Evolutionary conservation across 768 basidiomycete genomes (phyloP).

Genomic region (Lentinula boryana): DNA sequence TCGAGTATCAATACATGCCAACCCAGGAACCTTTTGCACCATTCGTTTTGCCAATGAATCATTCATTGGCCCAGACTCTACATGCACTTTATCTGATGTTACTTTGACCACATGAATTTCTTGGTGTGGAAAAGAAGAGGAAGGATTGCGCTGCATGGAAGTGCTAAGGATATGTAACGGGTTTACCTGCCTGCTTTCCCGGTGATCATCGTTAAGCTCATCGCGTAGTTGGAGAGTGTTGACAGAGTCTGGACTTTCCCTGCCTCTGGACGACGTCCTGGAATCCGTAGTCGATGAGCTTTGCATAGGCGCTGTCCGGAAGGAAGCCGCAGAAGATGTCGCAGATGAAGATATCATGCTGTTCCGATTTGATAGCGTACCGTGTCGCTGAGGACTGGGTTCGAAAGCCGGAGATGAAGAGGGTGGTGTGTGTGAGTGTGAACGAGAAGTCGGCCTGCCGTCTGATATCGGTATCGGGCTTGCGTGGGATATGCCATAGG

Average conservation of each 20-base stretch:
- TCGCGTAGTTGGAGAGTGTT: conserved; percentile 20
- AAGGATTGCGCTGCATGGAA: conserved; percentile 12
- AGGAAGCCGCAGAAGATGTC: conserved; percentile 26
- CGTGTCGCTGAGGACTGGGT: conserved; percentile 14
- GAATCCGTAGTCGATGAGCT: conserved; percentile 14
- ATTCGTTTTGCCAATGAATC: conserved; percentile 28
- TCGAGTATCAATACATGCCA: conserved; percentile 15
- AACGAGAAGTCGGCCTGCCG: neutral
- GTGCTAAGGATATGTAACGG: conserved; percentile 24
- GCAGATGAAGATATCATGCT: conserved; percentile 25
- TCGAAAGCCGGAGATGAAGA: conserved; percentile 19
- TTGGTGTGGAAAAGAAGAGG: conserved; percentile 21
- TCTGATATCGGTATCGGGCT: neutral
- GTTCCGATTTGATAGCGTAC: conserved; percentile 16
- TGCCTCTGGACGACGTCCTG: conserved; percentile 16
- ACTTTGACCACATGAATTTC: conserved; percentile 53
- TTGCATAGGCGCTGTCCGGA: conserved; percentile 24
- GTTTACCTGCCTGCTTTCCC: conserved; percentile 17
- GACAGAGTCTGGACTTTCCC: conserved; percentile 28
- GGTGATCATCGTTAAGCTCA: conserved; percentile 11
- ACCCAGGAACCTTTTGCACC: conserved; percentile 25
- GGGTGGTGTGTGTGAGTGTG: neutral
- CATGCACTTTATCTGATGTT: conserved; percentile 38
- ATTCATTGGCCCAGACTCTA: conserved; percentile 30
- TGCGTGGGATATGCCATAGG: neutral